Evolutionary conservation across 805 yeast species (phyloP), one percentile per base, ranked within the genome.

Genomic region (Ogataea sp.): DNA sequence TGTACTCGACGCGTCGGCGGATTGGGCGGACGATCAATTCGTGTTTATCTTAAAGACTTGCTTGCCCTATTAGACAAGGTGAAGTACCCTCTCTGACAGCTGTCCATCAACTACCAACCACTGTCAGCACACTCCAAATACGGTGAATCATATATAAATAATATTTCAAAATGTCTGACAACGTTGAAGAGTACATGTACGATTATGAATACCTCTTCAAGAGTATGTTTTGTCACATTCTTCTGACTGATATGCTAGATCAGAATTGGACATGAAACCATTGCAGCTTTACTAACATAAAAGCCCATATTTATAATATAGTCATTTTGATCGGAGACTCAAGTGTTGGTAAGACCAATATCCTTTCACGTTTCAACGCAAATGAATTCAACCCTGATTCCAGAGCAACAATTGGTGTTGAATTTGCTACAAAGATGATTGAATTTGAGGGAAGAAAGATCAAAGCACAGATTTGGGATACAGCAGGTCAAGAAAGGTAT

Each of bases 401-500:
- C 15, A 80, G 93, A 62, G 83, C 95, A 39, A 90, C 98, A 21
- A 90, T 90, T 57, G 98, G 98, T 36, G 98, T 93, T 38, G 98
- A 93, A 64, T 90, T 90, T 67, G 97, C 97, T 33, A 93, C 97
- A 18, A 75, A 97, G 61, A 89, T 97, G 3, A 79, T 93, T 41
- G 90, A 83, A 53, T 80, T 84, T 45, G 90, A 83, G 48, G 88
- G 87, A 32, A 83, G 83, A 55, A 67, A 86, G 58, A 82, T 85
- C 50, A 86, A 85, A 61, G 90, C 94, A 4, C 95, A 87, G 64
- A 82, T 88, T 51, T 90, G 98, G 98, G 98, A 90, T 64, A 90
- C 98, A 28, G 98, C 98, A 2, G 98, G 98, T 45, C 98, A 90
- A 68, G 98, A 90, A 64, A 79, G 98, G 62, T 90, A 93, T 70